Base-by-base conservation (phyloP, 2,329 filamentous ascomycete species). In the Eutypella sp. region DNA sequence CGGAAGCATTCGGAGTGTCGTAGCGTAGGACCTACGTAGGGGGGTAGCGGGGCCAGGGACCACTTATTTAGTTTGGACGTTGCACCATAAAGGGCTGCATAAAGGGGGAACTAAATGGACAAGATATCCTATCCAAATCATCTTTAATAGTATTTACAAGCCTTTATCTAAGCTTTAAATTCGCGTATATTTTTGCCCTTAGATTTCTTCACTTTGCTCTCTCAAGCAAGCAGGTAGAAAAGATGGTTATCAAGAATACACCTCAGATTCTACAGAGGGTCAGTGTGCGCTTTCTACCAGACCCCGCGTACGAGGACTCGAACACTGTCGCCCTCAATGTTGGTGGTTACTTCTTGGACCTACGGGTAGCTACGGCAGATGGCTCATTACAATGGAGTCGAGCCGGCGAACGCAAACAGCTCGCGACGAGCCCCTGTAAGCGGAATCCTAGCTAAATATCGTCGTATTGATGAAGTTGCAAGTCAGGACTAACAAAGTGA, bases 301-400 rank as follows among this genome's bases (percentile, higher is more conserved):
- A 54, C 6, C 38, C 44, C 13, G 51, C 53, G 2, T 57, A 47
- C 18, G 56, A 58, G 41, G 54, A 58, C 34, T 56, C 54, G 10
- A 45, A 51, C 16, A 58, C 56, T 1, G 45, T 57, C 34, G 54
- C 56, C 15, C 53, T 58, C 34, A 58, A 58, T 38, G 56, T 58
- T n/a, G 47, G 53, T 4, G 56, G 51, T 3, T 58, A 54, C 24
- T 58, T 58, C 23, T 48, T 58, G 19, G 54, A 57, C 37, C 13
- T 44, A 15, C 29, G 42, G 10, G 31, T 44, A 15, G 20, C 16
- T n/a, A 53, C 46, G 19, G 31, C 50, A 6, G 25, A 46, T 15
- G 39, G 29, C 8, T 38, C 47, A 1, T 47, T 57, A 11, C 53
- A 57, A 49, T 57, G 55, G 55, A 57, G 55, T 16, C 48, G 54